A percentile compares a stretch with the other conserved stretches of the same genome.
phyloP scores from a whole-genome alignment of 83 land plant genomes.

The Diphasiastrum complanatum region DNA sequence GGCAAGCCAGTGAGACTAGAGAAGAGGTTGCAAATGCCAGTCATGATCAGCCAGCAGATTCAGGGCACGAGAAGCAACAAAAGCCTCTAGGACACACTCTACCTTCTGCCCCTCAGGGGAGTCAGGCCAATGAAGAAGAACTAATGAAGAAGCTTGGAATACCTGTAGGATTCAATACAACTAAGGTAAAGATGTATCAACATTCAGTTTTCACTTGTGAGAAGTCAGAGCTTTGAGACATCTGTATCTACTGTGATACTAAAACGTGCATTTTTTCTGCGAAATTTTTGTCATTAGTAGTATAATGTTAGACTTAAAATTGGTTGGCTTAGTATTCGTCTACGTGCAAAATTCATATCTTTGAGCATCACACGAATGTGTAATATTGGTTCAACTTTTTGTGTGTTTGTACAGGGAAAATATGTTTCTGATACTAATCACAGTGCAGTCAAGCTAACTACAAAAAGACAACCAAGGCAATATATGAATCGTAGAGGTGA shows the following conservation, averaged over 20 bases:
- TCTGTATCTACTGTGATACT: too few species aligned
- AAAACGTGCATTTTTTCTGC: too few species aligned
- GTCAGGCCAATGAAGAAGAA: conserved; percentile 57
- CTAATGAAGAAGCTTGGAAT: conserved; percentile 93
- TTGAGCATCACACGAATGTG: too few species aligned
- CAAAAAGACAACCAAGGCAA: conserved; percentile 93
- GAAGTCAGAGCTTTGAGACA: too few species aligned
- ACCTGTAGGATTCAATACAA: conserved; percentile 82
- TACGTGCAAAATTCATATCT: neutral
- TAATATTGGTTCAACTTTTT: too few species aligned
- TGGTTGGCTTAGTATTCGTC: neutral
- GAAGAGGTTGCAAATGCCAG: neutral
- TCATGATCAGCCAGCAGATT: neutral
- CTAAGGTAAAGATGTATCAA: too few species aligned
- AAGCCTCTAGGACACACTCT: conserved; percentile 11
- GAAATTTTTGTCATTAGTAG: too few species aligned
- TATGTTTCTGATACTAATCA: conserved; percentile 74
- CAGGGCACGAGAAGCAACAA: neutral
- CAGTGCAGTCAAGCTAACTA: conserved; percentile 61
- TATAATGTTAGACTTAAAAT: too few species aligned
- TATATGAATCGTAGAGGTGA: conserved; percentile 88
- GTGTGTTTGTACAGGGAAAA: conserved; percentile 45
- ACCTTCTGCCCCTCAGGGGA: conserved; percentile 19
- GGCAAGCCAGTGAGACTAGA: neutral
- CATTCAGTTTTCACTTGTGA: neutral